Percentiles rank a stretch among this genome's conserved stretches.
Evolutionary conservation across 768 basidiomycete genomes (phyloP).

Genomic region (Dentipellis sp.): DNA sequence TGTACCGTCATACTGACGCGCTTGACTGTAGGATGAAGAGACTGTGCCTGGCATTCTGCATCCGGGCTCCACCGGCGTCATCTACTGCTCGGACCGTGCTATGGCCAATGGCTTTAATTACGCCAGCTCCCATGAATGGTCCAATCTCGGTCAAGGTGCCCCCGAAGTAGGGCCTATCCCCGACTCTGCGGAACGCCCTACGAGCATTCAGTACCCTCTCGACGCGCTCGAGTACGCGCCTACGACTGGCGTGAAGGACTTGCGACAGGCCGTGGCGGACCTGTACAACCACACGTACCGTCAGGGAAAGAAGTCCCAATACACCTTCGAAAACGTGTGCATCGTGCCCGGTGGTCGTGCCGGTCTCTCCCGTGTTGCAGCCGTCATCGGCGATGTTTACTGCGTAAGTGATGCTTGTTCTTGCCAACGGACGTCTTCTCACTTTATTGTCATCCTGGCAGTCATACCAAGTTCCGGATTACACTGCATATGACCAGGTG

Average conservation of each 20-base stretch:
- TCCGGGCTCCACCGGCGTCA: slow-evolving; percentile 54
- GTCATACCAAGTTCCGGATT: slow-evolving; percentile 89
- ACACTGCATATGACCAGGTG: slow-evolving; percentile 83
- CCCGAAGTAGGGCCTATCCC: slow-evolving; percentile 86
- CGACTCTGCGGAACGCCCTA: slow-evolving; percentile 57
- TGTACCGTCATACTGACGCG: neutral
- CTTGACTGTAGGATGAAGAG: slow-evolving; percentile 57
- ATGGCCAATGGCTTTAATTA: slow-evolving; percentile 91
- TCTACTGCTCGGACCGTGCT: slow-evolving; percentile 91
- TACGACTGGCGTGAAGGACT: slow-evolving; percentile 81
- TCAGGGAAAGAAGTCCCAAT: slow-evolving; percentile 70
- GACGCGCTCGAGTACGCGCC: slow-evolving; percentile 88
- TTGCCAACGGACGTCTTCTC: slow-evolving; percentile 3
- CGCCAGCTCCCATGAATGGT: slow-evolving; percentile 70
- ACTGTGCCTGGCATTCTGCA: slow-evolving; percentile 84
- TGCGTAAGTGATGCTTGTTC: slow-evolving; percentile 34
- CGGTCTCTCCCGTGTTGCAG: slow-evolving; percentile 83
- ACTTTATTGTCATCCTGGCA: slow-evolving; percentile 19
- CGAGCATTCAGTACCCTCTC: slow-evolving; percentile 50
- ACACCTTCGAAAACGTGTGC: slow-evolving; percentile 88
- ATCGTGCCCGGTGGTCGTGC: slow-evolving; percentile 93
- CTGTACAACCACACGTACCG: slow-evolving; percentile 87
- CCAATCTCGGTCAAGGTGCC: slow-evolving; percentile 87
- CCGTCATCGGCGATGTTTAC: slow-evolving; percentile 87
- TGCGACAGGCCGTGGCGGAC: slow-evolving; percentile 84